Base-by-base conservation (phyloP, 192 early-diverging fungal species). In the Allomyces javanicus region DNA sequence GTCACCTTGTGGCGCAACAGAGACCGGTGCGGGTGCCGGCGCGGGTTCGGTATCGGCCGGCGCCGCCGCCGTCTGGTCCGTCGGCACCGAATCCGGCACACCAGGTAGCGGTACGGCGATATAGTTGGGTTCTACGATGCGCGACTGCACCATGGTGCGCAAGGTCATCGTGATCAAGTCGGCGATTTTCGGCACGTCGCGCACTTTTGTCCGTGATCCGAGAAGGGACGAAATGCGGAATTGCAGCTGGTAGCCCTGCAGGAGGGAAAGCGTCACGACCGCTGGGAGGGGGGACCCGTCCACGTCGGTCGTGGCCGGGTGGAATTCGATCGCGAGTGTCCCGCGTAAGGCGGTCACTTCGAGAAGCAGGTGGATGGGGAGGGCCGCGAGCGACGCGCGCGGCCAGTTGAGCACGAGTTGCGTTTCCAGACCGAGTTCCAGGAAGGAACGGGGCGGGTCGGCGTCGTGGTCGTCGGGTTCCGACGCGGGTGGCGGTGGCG, bases 21-120 rank as follows among this genome's bases (percentile, higher is more conserved):
- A 71, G 11, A 74, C 75, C 44, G 72, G 61, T 10, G 75, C 68
- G 24, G 63, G 66, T 3, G 68, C 67, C 9, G 64, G 69, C 24
- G 61, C 66, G 0, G 64, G 63, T 0, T 55, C 65, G 17, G n/a
- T 66, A 22, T 69, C 69, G 55, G 43, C 58, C 27, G 25, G 44
- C 62, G 11, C 64, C 70, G 26, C 63, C 9, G 12, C 67, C 3
- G 63, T 26, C 9, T 44, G 33, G 33, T 40, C 33, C 2, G 9
- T 7, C 7, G 33, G 33, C 33, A 40, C 33, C 33, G 33, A 9
- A 9, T 40, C 33, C 33, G 50, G 50, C 1, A 58, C 21, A 9
- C 50, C 50, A 1, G 50, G 50, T 3, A 58, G 17, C 12, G 50
- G 50, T 12, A 58, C 50, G 9, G 50, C 50, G 50, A 58, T n/a